Base-by-base conservation (phyloP, 352 stramenopile genomes). In the Plasmopara muralis region DNA sequence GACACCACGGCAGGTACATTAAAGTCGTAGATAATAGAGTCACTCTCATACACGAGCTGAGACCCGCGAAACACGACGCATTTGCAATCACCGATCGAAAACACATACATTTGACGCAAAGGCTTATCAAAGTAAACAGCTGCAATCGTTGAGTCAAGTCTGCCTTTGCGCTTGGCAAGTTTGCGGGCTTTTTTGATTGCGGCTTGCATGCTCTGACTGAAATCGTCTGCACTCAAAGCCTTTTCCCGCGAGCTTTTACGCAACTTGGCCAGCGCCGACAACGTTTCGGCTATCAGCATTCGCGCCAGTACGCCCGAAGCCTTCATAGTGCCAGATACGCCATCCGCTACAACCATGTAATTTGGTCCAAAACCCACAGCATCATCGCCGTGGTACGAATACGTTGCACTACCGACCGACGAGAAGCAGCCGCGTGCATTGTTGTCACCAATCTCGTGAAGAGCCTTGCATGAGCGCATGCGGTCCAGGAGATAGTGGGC, bases 1-100 rank as follows among this genome's bases (percentile, higher is more conserved):
- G 79, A 91, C 7, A 94, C 84, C 31, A 94, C 84, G 0, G 84
- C 84, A 0, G 84, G 84, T 15, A 94, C 84, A 56, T 94, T 94
- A 66, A 94, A 94, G 60, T 92, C 83, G 73, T 94, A 94, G 53
- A 94, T 87, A 50, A 92, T 89, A 15, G 83, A 90, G 61, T 94
- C 83, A 54, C 81, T 92, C 57, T 94, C 83, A 45, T 92, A 94
- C 44, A 92, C 70, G 45, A 94, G 68, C 29, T 58, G 34, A 51
- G 60, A 62, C 33, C 62, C 58, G 15, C 83, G 82, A 53, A 92
- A 65, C 9, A 94, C 62, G 20, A 92, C 77, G 58, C 81, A 91
- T 62, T 94, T 94, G 72, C 83, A 94, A 55, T 94, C 83, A 37
- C 83, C 83, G 50, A 94, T 86, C 34, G 83, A 87, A 60, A 84